These are phyloP conservation scores for Eutypella sp. DNA, from an alignment of 2,329 filamentous ascomycete genomes.

Conservation along the genomic window DNA sequence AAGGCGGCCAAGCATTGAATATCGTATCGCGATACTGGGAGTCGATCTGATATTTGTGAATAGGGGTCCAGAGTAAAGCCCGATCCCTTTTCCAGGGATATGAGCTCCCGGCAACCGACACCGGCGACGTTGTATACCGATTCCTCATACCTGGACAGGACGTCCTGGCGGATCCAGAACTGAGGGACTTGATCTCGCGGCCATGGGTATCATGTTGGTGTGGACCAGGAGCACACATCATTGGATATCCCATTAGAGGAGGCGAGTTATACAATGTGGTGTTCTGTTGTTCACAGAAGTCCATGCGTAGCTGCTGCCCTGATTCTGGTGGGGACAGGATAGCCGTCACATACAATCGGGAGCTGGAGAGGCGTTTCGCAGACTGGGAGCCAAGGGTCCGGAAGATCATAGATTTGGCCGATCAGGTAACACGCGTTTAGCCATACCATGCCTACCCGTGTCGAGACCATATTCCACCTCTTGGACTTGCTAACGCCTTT, in stretches of 20 bases:
- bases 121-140: conserved; percentile 32
- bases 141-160: conserved; percentile 25
- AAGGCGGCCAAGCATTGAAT: too few relatives aligned
- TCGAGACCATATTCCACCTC: too few relatives aligned
- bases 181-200: conserved; percentile 21
- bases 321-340: neutral
- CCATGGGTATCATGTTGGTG: conserved; percentile 29
- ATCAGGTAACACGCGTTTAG: too few relatives aligned
- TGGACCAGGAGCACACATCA: conserved; percentile 28
- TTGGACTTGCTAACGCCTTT: too few relatives aligned
- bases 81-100: too few relatives aligned
- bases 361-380: conserved; percentile 30
- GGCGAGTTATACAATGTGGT: conserved; percentile 31
- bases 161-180: conserved; percentile 20
- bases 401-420: conserved; percentile 29
- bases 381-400: conserved; percentile 31
- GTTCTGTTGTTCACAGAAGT: too few relatives aligned
- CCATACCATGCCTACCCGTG: too few relatives aligned
- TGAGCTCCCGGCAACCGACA: too few relatives aligned
- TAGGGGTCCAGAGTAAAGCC: too few relatives aligned
- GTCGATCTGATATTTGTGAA: too few relatives aligned
- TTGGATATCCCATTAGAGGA: conserved; percentile 27
- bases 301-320: too few relatives aligned
- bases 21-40: too few relatives aligned
- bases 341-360: conserved; percentile 26